These are phyloP conservation scores for Diaporthe sp. DNA, from an alignment of 2,329 filamentous ascomycete species.

Conservation along the genomic window DNA sequence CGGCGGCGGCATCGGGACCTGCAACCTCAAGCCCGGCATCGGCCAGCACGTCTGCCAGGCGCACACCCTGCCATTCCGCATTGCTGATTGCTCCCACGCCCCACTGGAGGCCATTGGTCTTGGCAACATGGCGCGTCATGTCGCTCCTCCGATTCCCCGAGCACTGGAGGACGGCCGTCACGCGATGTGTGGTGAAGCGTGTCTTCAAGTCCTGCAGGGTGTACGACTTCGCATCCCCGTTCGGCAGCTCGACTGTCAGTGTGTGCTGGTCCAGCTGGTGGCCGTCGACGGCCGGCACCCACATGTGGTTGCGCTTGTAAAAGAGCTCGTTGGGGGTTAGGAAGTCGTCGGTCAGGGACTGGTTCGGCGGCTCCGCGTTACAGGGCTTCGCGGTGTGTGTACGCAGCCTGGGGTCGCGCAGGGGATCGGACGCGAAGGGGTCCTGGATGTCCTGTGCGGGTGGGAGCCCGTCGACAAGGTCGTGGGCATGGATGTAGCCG, in stretches of 20 bases:
- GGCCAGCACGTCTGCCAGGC: slow-evolving; percentile 67
- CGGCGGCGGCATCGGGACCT: slow-evolving; percentile 39
- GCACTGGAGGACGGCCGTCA: slow-evolving; percentile 72
- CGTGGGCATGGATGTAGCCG: slow-evolving; percentile 70
- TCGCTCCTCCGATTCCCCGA: slow-evolving; percentile 72
- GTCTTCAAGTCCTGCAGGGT: slow-evolving; percentile 67
- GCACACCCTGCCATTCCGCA: slow-evolving; percentile 71
- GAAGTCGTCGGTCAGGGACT: slow-evolving; percentile 63
- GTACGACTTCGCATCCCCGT: slow-evolving; percentile 67
- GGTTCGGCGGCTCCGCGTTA: slow-evolving; percentile 72
- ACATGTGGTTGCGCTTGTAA: slow-evolving; percentile 75
- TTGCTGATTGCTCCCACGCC: slow-evolving; percentile 72
- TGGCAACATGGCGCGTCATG: slow-evolving; percentile 65
- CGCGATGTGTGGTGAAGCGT: slow-evolving; percentile 63
- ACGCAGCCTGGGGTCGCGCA: slow-evolving; percentile 64
- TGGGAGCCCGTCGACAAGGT: slow-evolving; percentile 71
- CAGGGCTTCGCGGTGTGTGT: slow-evolving; percentile 68
- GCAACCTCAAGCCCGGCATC: slow-evolving; percentile 64
- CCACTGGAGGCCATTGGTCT: slow-evolving; percentile 73
- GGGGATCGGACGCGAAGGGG: slow-evolving; percentile 69
- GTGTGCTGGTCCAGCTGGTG: slow-evolving; percentile 56
- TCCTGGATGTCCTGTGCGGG: slow-evolving; percentile 70
- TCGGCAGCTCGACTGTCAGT: slow-evolving; percentile 68
- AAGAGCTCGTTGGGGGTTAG: slow-evolving; percentile 69
- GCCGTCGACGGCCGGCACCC: slow-evolving; percentile 66